phyloP scores from a whole-genome alignment of 345 rosid species.

The Excoecaria agallocha region DNA sequence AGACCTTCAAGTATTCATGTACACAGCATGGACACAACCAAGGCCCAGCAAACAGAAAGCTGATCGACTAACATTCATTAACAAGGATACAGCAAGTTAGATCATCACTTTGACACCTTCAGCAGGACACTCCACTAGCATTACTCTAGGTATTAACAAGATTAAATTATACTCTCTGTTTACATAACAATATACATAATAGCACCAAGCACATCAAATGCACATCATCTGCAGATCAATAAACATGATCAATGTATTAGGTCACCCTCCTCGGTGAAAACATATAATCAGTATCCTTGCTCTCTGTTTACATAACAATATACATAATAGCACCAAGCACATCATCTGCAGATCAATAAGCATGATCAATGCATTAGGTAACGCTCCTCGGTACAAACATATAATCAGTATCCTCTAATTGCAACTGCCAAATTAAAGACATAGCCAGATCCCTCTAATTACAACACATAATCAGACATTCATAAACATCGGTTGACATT shows the following conservation, averaged over 20 bases:
- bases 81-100: not conserved
- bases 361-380: not conserved
- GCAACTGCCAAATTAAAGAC: not conserved
- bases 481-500: not conserved
- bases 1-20: not conserved
- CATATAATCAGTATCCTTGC: no score
- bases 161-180: not conserved
- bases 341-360: not conserved
- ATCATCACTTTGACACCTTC: not conserved
- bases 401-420: not conserved
- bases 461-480: not conserved
- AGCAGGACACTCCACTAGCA: not conserved
- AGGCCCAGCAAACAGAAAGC: not conserved
- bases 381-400: not conserved
- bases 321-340: no score
- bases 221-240: not conserved
- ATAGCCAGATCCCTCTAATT: not conserved
- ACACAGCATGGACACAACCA: not conserved
- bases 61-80: not conserved
- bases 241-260: no score
- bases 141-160: not conserved
- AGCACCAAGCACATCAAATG: not conserved
- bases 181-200: not conserved
- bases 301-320: no score
- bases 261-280: no score